A percentile compares a stretch with the other conserved stretches of the same genome.
Conservation (phyloP, 805 yeast species). For the Sugiyamaella lignohabitans region DNA sequence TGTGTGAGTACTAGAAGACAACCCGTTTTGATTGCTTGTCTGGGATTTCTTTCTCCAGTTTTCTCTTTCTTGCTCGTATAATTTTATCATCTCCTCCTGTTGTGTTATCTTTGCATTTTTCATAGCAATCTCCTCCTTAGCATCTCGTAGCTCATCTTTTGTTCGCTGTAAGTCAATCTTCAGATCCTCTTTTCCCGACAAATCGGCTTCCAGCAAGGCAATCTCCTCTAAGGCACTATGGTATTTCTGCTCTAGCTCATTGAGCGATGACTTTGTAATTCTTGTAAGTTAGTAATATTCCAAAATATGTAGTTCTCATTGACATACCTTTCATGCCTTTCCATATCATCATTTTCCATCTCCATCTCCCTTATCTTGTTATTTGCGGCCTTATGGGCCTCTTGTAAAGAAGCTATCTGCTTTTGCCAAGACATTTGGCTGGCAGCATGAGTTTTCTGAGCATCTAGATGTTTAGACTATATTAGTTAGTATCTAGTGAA, state of each 20-base stretch:
- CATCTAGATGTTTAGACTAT: conserved; percentile 21
- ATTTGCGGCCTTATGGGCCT: conserved; percentile 30
- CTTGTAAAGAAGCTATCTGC: conserved; percentile 27
- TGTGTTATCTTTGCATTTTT: neutral
- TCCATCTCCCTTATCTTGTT: conserved; percentile 37
- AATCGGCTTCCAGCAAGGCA: conserved; percentile 37
- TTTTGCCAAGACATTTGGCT: conserved; percentile 22
- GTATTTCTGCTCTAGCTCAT: conserved; percentile 34
- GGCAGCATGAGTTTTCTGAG: conserved; percentile 26
- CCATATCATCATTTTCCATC: conserved; percentile 39
- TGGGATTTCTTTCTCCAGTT: neutral
- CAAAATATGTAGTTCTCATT: too few species aligned
- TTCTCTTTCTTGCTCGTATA: neutral
- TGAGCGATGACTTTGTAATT: conserved; percentile 30
- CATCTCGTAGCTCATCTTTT: conserved; percentile 30
- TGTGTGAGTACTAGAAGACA: too few species aligned
- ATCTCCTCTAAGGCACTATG: conserved; percentile 34
- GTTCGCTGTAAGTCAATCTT: conserved; percentile 28
- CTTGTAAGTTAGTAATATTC: too few species aligned
- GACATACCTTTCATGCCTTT: conserved; percentile 37
- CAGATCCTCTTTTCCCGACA: conserved; percentile 28
- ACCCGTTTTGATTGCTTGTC: neutral
- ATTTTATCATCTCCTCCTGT: neutral
- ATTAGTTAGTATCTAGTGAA: neutral
- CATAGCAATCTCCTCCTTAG: conserved; percentile 28